Evolutionary conservation across 768 basidiomycete genomes (phyloP).

Genomic region (Lentinula sp.): DNA sequence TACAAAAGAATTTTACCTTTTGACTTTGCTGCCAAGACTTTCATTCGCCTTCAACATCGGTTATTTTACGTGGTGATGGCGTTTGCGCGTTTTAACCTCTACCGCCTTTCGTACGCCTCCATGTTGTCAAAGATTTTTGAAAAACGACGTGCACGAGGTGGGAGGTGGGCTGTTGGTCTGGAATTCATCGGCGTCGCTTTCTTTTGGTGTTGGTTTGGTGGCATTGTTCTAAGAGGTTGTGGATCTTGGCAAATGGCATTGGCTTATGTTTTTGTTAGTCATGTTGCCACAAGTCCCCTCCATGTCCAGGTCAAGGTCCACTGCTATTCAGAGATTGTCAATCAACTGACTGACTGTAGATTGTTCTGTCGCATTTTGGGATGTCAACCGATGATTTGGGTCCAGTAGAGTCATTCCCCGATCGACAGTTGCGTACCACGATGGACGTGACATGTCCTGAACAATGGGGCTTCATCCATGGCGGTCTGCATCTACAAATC

Average conservation of each 20-base stretch:
- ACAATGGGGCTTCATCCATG: conserved; percentile 84
- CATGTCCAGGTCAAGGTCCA: conserved; percentile 73
- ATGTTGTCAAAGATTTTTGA: conserved; percentile 63
- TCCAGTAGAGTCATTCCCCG: conserved; percentile 84
- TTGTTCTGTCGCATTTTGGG: conserved; percentile 96
- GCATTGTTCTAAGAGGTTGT: conserved; percentile 55
- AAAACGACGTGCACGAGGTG: conserved; percentile 57
- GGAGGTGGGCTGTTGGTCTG: conserved; percentile 70
- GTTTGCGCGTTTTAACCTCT: conserved; percentile 93
- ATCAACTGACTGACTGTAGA: conserved; percentile 33
- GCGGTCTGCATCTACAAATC: conserved; percentile 96
- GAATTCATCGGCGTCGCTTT: conserved; percentile 73
- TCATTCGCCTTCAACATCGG: conserved; percentile 81
- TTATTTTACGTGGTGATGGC: conserved; percentile 89
- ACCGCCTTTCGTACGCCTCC: conserved; percentile 77
- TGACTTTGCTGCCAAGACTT: conserved; percentile 56
- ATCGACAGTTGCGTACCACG: conserved; percentile 95
- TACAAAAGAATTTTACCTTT: conserved; percentile 84
- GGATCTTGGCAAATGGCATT: conserved; percentile 67
- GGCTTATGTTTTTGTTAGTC: conserved; percentile 76
- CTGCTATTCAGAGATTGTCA: background rate
- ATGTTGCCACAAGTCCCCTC: conserved; percentile 81
- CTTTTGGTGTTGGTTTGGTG: conserved; percentile 87
- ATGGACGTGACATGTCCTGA: conserved; percentile 89
- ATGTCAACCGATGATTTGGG: conserved; percentile 92